Evolutionary conservation across 1,284 basidiomycete species (phyloP), one percentile per base, ranked within the genome.

Genomic region (Sphagnurus paluster): DNA sequence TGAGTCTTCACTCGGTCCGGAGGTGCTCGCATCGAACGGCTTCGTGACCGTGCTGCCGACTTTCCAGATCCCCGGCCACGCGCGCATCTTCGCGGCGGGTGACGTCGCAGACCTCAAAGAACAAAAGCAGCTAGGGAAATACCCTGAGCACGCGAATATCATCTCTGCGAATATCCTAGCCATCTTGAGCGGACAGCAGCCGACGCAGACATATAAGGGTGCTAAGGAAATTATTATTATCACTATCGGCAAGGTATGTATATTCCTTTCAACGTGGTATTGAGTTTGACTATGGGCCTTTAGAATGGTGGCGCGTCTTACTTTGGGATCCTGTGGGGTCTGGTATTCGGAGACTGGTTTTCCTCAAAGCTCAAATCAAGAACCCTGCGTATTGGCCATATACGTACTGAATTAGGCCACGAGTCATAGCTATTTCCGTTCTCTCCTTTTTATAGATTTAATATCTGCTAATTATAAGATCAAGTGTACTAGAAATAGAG

Each of bases 41-140:
- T 66, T 59, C 39, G 69, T 82, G 37, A 75, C 72, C 46, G 68
- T 84, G 13, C 59, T 64, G 34, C 67, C 76, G 3, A 80, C 79
- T 5, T 66, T 86, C 20, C 79, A 84, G 56, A 59, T 85, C 3
- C 47, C 49, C 11, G 62, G 60, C 0, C 65, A 81, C 57, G 59
- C 74, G 0, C 65, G 67, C 42, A 75, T 85, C n/a, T 85, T 82
- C 54, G 83, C 79, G 0, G 64, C 66, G 4, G 83, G 82, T 3
- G 84, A 85, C 56, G 72, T 79, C 48, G 75, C 79, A 44, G 75
- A 82, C 23, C 76, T 69, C 63, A 29, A 62, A 0, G 84, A 86
- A 59, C 76, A 80, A 63, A 84, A 84, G 58, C 76, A 79, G 58
- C 64, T 70, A 0, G 70, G 66, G 17, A 86, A 84, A 60, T 65